These are phyloP conservation scores for Aspergillus sparsus DNA, from an alignment of 495 filamentous ascomycete genomes.

Conservation along the genomic window DNA sequence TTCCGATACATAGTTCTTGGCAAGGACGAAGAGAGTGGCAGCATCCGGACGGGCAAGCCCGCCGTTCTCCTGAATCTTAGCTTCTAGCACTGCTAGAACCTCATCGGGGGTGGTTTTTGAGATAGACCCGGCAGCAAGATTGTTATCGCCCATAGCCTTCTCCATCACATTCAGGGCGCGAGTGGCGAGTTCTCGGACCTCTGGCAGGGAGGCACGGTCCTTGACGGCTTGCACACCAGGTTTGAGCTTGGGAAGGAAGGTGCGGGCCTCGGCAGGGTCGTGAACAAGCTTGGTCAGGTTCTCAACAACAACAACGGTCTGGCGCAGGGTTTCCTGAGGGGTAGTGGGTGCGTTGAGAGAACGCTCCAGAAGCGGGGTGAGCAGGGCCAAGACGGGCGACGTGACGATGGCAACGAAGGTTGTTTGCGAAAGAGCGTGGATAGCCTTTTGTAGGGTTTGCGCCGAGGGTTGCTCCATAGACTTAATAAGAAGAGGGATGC, in stretches of 20 bases:
- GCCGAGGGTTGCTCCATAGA: conserved; percentile 93
- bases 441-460: conserved; percentile 88
- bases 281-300: conserved; percentile 99
- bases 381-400: conserved; percentile 94
- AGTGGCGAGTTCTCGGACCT: conserved; percentile 87
- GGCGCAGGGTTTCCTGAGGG: conserved; percentile 89
- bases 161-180: conserved; percentile 84
- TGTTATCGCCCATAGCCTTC: conserved; percentile 81
- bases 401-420: conserved; percentile 97
- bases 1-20: conserved; percentile 72
- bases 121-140: conserved; percentile 58
- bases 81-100: conserved; percentile 71
- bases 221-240: conserved; percentile 89
- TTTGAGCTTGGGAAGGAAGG: conserved; percentile 93
- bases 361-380: conserved; percentile 92
- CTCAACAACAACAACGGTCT: conserved; percentile 97
- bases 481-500: conserved; percentile 90
- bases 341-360: conserved; percentile 88
- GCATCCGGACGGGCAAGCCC: conserved; percentile 61
- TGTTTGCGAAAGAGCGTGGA: conserved; percentile 96
- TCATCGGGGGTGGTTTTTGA: conserved; percentile 73
- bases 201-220: conserved; percentile 86
- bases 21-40: conserved; percentile 62
- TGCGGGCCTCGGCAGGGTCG: conserved; percentile 92
- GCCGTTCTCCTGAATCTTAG: conserved; percentile 68